A percentile compares a stretch with the other conserved stretches of the same genome.
phyloP scores from a whole-genome alignment of 2,329 filamentous ascomycete genomes.

The Raffaelea ambrosiae region DNA sequence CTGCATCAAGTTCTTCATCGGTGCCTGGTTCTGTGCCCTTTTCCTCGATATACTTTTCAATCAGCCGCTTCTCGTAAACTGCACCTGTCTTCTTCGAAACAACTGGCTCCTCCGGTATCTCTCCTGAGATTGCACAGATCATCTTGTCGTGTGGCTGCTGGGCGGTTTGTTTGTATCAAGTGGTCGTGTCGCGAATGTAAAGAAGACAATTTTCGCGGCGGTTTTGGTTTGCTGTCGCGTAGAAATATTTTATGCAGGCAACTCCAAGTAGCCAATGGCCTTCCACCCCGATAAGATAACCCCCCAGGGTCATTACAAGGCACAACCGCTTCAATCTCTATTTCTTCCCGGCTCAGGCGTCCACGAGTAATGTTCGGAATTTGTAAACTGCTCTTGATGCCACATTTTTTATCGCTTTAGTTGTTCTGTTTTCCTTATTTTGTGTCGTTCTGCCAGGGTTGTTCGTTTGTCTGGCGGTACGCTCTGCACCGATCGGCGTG shows the following conservation, averaged over 20 bases:
- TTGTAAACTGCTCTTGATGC: no score
- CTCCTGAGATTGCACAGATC: conserved; percentile 62
- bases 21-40: conserved; percentile 87
- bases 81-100: conserved; percentile 84
- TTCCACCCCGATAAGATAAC: conserved; percentile 9
- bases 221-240: not conserved
- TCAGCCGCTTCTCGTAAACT: conserved; percentile 89
- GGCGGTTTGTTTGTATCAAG: not conserved
- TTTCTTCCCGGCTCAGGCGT: no score
- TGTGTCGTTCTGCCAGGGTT: no score
- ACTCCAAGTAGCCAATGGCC: conserved; percentile 9
- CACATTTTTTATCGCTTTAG: no score
- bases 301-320: no score
- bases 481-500: no score
- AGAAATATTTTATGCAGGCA: not conserved
- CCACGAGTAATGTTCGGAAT: no score
- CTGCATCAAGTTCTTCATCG: conserved; percentile 70
- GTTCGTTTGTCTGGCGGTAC: no score
- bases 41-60: conserved; percentile 90
- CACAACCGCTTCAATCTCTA: no score
- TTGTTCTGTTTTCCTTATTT: no score
- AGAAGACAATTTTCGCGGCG: not conserved
- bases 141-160: conserved; percentile 10
- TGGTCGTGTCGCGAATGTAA: not conserved
- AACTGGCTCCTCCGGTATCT: conserved; percentile 89